Evolutionary conservation across 176 grass and related monocot genomes (phyloP).

Genomic region (Oryza longistaminata): DNA sequence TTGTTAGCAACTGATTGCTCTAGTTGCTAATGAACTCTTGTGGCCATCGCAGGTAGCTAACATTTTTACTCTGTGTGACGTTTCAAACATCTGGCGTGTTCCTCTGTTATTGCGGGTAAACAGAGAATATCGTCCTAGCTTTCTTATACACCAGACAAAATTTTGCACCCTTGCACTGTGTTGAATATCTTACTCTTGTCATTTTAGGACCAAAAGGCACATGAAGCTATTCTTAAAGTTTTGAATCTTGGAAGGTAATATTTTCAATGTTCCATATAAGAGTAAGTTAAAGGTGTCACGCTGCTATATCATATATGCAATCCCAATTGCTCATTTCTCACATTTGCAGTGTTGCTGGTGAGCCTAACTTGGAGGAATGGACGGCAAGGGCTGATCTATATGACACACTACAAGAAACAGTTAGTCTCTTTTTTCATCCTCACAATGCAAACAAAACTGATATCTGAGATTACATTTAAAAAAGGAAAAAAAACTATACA

Average conservation of each 20-base stretch:
- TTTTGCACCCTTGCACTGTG: not conserved
- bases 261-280: not conserved
- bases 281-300: no score
- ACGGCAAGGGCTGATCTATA: conserved; percentile 28
- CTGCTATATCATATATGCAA: no score
- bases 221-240: conserved; percentile 44
- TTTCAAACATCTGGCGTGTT: conserved; percentile 60
- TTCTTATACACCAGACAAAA: not conserved
- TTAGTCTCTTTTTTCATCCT: conserved; percentile 19
- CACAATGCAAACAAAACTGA: no score
- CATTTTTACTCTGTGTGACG: conserved; percentile 57
- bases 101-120: conserved; percentile 56
- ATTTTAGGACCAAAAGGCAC: conserved; percentile 44
- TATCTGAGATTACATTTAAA: no score
- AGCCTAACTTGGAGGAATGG: conserved; percentile 12
- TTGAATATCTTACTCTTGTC: not conserved
- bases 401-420: conserved; percentile 58
- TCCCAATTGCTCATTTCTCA: no score
- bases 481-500: no score
- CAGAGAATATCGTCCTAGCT: no score
- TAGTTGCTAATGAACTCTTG: conserved; percentile 15
- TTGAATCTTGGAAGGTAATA: conserved; percentile 37
- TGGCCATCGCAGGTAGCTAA: conserved; percentile 45
- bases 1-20: not conserved
- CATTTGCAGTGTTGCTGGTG: no score